Evolutionary conservation across 192 early-diverging fungal species (phyloP).

Genomic region (Coemansia sp.): DNA sequence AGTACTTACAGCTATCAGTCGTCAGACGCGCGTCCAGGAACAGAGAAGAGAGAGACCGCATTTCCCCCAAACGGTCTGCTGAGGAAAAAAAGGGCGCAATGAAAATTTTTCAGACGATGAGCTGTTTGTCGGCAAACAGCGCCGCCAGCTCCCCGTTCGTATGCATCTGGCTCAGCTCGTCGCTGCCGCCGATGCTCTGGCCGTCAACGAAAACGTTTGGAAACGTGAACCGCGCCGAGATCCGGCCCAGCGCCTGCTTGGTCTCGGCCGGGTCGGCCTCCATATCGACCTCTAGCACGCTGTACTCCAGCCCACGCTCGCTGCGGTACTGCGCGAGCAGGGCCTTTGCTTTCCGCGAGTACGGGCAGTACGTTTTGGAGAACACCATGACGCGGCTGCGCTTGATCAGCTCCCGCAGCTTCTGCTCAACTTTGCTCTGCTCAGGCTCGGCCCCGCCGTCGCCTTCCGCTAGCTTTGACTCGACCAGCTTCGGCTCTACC

Average conservation of each 20-base stretch:
- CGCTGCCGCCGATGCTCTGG: slow-evolving; percentile 64
- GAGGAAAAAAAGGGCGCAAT: not conserved
- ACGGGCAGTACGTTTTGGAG: slow-evolving; percentile 74
- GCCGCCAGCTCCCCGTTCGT: slow-evolving; percentile 51
- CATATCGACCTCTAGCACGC: slow-evolving; percentile 54
- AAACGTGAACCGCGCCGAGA: slow-evolving; percentile 58
- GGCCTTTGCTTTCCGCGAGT: slow-evolving; percentile 59
- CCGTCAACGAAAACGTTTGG: slow-evolving; percentile 70
- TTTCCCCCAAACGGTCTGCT: not conserved
- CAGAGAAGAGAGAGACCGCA: not conserved
- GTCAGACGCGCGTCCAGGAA: not conserved
- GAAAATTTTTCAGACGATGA: slow-evolving; percentile 19
- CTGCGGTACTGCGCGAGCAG: slow-evolving; percentile 44
- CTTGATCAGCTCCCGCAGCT: slow-evolving; percentile 27
- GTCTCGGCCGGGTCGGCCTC: slow-evolving; percentile 53
- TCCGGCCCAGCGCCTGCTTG: slow-evolving; percentile 51
- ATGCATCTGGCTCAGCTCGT: slow-evolving; percentile 51
- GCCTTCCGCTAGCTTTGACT: not conserved
- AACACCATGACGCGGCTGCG: slow-evolving; percentile 60
- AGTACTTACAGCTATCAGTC: slow-evolving; percentile 1
- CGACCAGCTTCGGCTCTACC: too few species aligned
- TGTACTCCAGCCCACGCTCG: slow-evolving; percentile 35
- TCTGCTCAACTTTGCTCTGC: slow-evolving; percentile 15
- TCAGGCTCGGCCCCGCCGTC: not conserved
- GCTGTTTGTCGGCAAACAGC: slow-evolving; percentile 33